Conservation (phyloP, 2,329 filamentous ascomycete genomes). For the Sporothrix pseudoabietina region DNA sequence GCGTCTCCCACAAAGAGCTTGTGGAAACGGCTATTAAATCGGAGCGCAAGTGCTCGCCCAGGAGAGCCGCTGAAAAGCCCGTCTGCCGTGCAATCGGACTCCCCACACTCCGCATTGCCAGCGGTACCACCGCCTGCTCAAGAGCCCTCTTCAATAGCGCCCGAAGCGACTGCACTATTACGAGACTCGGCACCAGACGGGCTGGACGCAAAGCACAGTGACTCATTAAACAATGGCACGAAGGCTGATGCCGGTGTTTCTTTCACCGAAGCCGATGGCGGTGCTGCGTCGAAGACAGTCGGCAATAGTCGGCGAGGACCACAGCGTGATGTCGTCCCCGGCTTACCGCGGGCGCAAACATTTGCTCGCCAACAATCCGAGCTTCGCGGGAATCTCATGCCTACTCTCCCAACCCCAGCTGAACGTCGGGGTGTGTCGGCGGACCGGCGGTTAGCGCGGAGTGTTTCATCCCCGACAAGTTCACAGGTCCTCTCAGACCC, state of each 20-base stretch:
- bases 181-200: neutral
- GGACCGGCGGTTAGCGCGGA: slow-evolving; percentile 49
- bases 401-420: slow-evolving; percentile 61
- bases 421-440: slow-evolving; percentile 73
- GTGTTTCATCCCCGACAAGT: slow-evolving; percentile 43
- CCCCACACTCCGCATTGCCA: neutral
- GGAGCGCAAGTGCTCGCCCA: slow-evolving; percentile 5
- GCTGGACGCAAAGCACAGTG: neutral
- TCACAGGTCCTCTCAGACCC: slow-evolving; percentile 46
- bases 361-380: slow-evolving; percentile 85
- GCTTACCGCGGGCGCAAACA: slow-evolving; percentile 73
- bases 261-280: slow-evolving; percentile 4
- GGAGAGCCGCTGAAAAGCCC: neutral
- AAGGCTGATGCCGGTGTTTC: neutral
- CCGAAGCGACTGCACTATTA: neutral
- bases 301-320: slow-evolving; percentile 44
- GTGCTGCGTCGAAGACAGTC: neutral
- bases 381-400: slow-evolving; percentile 69
- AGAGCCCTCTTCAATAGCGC: neutral
- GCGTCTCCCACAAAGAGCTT: slow-evolving; percentile 36
- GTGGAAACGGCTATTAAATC: slow-evolving; percentile 32
- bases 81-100: neutral
- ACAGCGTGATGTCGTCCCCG: slow-evolving; percentile 69
- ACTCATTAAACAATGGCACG: neutral
- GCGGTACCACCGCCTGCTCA: neutral